Evolutionary conservation across 768 basidiomycete species (phyloP), one percentile per base, ranked within the genome.

Genomic region (Lyophyllum decastes): DNA sequence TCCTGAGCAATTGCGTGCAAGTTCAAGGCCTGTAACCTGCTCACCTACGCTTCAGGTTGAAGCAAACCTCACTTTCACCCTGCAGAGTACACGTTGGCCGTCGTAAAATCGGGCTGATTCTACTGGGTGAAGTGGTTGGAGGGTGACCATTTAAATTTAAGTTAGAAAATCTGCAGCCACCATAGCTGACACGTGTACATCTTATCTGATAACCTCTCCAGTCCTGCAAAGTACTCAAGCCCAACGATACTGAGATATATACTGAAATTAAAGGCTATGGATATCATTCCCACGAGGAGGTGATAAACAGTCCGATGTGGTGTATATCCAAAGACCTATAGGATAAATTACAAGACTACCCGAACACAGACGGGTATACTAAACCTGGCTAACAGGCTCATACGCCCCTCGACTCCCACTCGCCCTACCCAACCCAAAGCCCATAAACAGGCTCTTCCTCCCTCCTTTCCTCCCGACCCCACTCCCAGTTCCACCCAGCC

Each of bases 361-460:
- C 33, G 2, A 40, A 9, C 49, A 2, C 21, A 14, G 21, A 10
- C 2, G 16, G 38, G 34, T 58, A 52, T 55, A 44, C 35, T 59
- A 85, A 52, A 75, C 85, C 73, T 87, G 85, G 65, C 78, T 86
- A 61, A 89, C 80, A 62, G 87, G 87, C 65, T 87, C 85, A 66
- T 89, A 89, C 54, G 84, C 86, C 35, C 72, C 76, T 46, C 80
- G 70, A 65, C 82, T 81, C 61, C 83, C 79, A 43, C 80, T 72
- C 25, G 77, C 72, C 22, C 78, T 66, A 21, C 83, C 79, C 49
- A 85, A 69, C 38, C 80, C 78, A 57, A 84, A 68, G 38, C 82
- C 80, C 79, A 85, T 86, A 55, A 87, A 77, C 60, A 88, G 60
- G 8, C 81, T 78, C 70, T 81, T 81, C 62, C 82, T 68, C 40